phyloP scores from a whole-genome alignment of 1,284 basidiomycete genomes.

The Fomitopsis schrenkii region DNA sequence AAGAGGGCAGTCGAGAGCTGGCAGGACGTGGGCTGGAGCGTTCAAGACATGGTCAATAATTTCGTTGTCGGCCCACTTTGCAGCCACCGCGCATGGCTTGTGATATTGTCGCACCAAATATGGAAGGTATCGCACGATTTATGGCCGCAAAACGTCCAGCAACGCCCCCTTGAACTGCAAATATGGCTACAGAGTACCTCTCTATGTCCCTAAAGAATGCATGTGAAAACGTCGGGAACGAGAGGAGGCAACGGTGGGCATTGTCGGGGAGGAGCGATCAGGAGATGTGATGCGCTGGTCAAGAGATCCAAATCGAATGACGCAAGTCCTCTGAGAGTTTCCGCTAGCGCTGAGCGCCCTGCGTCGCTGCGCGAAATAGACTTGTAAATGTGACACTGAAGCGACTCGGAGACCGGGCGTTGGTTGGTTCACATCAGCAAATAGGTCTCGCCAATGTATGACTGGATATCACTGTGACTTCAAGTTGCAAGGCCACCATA shows the following conservation, averaged over 20 bases:
- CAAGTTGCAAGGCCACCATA: no score
- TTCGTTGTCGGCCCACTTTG: conserved; percentile 11
- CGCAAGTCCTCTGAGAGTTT: no score
- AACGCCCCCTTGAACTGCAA: background rate
- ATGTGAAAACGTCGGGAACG: background rate
- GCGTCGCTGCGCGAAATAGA: no score
- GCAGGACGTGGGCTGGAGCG: conserved; percentile 2
- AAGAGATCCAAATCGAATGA: background rate
- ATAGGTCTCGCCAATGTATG: no score
- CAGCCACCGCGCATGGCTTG: background rate
- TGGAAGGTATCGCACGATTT: background rate
- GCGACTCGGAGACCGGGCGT: no score
- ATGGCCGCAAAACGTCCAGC: background rate
- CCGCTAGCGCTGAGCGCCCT: no score
- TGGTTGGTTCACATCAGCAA: no score
- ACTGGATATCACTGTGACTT: no score
- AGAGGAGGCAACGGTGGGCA: background rate
- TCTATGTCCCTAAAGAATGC: background rate
- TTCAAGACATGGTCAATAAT: background rate
- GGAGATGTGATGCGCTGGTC: background rate
- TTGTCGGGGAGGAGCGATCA: background rate
- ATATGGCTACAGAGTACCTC: background rate
- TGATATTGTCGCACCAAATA: background rate
- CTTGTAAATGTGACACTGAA: no score
- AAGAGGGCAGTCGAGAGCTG: conserved; percentile 6